Base-by-base conservation (phyloP, 345 rosid species). In the Camelina sativa region DNA sequence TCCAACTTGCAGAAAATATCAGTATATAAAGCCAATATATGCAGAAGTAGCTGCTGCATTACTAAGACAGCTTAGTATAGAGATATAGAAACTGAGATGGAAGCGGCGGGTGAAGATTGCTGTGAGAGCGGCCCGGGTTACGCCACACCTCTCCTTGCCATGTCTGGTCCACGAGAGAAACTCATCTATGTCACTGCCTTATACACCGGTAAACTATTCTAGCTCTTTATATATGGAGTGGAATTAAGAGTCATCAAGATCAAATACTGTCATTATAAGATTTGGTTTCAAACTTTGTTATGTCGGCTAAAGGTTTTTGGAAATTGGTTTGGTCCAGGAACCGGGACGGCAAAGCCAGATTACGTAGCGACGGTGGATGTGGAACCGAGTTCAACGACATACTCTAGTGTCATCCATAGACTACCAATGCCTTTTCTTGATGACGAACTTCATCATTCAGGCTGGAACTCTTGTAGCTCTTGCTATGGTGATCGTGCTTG, bases 381-480 rank as follows among this genome's bases (percentile, higher is more conserved):
- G 8, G 90, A 92, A 72, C 91, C 93, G 8, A 83, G 59, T 76
- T 92, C 96, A 7, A 77, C 88, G 19, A 90, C 86, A 58, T 88
- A 81, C 77, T 85, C 95, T 2, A 77, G 84, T 76, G 86, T 92
- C 40, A 86, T 92, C 76, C 91, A 90, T 69, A 83, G 96, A 86
- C 79, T 90, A 2, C 74, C 91, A 32, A 76, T 88, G 78, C 92
- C 93, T n/a, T 53, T 76, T 76, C 3, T 88, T 11, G 96, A 91
- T 51, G 98, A 92, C 70, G 98, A 92, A 70, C 86, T 92, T 32
- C 95, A 92, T 78, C 96, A 90, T 77, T 82, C 91, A 6, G 98
- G 97, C 11, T 90, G 97, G 97, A 92, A 92, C 75, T 41, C 92
- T 0, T 92, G 96, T 82, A 92, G 97, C 80, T 92, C 97, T 28